Evolutionary conservation across 2,329 filamentous ascomycete species (phyloP).

Genomic region (Exophiala phaeomuriformis): DNA sequence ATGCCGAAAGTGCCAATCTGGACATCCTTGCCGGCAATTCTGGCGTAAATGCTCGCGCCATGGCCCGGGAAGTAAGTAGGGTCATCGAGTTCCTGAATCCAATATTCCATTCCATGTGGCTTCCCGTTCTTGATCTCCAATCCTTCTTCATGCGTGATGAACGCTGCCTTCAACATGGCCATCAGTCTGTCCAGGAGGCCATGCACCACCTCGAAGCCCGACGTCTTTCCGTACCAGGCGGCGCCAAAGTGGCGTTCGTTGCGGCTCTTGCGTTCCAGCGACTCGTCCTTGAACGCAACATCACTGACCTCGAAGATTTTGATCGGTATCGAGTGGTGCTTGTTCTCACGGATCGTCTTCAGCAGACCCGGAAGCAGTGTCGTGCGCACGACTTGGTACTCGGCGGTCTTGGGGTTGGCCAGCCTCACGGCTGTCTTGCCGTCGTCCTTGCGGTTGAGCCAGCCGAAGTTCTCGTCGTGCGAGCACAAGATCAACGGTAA

Average conservation of each 20-base stretch:
- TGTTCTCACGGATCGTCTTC: constrained; percentile 92
- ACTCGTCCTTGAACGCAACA: constrained; percentile 81
- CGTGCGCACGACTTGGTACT: constrained; percentile 90
- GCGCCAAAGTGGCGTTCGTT: constrained; percentile 97
- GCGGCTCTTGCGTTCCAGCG: constrained; percentile 72
- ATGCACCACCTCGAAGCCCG: constrained; percentile 92
- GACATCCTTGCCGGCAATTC: constrained; percentile 63
- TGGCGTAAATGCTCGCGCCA: constrained; percentile 74
- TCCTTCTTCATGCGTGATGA: constrained; percentile 69
- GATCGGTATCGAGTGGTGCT: constrained; percentile 77
- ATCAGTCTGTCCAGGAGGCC: constrained; percentile 86
- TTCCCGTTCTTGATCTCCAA: constrained; percentile 48
- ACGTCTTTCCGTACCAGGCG: constrained; percentile 87
- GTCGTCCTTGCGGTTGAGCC: constrained; percentile 85
- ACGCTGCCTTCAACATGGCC: constrained; percentile 79
- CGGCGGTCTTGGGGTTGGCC: constrained; percentile 84
- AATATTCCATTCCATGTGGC: constrained; percentile 64
- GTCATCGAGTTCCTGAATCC: constrained; percentile 88
- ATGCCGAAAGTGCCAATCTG: constrained; percentile 89
- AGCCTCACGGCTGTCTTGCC: constrained; percentile 75
- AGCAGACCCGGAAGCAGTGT: constrained; percentile 77
- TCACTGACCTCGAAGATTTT: constrained; percentile 90
- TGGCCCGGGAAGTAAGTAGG: constrained; percentile 88
- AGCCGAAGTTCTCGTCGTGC: constrained; percentile 95
- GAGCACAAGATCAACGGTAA: constrained; percentile 95